phyloP scores from a whole-genome alignment of 192 early-diverging fungal genomes.

The Coemansia pectinata region DNA sequence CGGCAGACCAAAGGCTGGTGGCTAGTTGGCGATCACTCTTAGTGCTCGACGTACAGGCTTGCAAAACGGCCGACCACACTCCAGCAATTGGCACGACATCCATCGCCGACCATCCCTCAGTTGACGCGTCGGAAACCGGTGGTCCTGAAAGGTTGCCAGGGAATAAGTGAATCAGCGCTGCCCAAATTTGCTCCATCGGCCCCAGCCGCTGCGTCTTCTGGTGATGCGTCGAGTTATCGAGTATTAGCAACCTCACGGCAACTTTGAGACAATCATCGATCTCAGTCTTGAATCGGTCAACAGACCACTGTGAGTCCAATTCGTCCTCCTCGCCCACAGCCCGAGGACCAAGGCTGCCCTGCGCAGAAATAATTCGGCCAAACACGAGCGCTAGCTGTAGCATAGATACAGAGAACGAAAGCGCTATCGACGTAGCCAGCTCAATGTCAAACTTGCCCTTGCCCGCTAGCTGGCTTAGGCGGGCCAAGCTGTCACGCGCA shows the following conservation, averaged over 20 bases:
- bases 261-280: slow-evolving; percentile 27
- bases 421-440: slow-evolving; percentile 20
- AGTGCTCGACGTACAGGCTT: not conserved
- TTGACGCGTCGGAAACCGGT: not conserved
- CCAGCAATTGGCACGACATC: slow-evolving; percentile 12
- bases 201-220: slow-evolving; percentile 10
- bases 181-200: slow-evolving; percentile 21
- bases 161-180: slow-evolving; percentile 30
- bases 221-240: not conserved
- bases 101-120: not conserved
- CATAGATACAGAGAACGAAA: slow-evolving; percentile 26
- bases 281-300: slow-evolving; percentile 20
- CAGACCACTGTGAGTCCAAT: slow-evolving; percentile 6
- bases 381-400: slow-evolving; percentile 32
- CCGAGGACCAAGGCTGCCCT: slow-evolving; percentile 13
- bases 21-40: not conserved
- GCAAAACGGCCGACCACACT: slow-evolving; percentile 21
- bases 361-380: not conserved
- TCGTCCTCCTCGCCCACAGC: slow-evolving; percentile 44
- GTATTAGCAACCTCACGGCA: slow-evolving; percentile 15
- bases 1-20: slow-evolving; percentile 27
- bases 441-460: not conserved
- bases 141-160: not conserved
- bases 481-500: slow-evolving; percentile 4
- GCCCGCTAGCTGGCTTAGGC: slow-evolving; percentile 9